Percentiles rank a stretch among this genome's conserved stretches.
Conservation (phyloP, 139 green algal genomes). For the Tetraselmis chui region DNA sequence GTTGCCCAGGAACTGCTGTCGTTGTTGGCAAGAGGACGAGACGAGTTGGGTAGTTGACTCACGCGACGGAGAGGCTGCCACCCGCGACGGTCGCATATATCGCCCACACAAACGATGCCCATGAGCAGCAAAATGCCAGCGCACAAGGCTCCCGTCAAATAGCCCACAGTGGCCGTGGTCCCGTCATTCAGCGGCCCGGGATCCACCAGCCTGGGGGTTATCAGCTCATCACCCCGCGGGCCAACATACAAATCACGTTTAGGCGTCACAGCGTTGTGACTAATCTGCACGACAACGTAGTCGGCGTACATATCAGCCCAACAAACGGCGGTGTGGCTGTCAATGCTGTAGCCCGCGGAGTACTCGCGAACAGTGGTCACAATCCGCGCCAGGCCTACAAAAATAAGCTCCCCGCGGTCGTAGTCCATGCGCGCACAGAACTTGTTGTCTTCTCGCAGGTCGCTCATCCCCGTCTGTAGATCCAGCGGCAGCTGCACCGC, state of each 20-base stretch:
- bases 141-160: neutral
- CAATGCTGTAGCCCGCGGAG: neutral
- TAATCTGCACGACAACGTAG: neutral
- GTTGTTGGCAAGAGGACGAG: too few relatives aligned
- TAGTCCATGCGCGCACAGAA: neutral
- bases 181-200: neutral
- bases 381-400: neutral
- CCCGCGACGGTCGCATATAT: neutral
- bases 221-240: neutral
- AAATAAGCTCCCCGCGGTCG: neutral
- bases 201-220: neutral
- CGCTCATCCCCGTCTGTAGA: neutral
- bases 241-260: neutral
- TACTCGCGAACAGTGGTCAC: neutral
- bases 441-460: neutral
- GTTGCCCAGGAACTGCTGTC: too few relatives aligned
- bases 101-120: neutral
- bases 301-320: neutral
- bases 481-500: neutral
- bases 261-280: neutral
- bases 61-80: neutral
- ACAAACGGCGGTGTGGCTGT: neutral
- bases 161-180: neutral
- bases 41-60: neutral
- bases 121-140: neutral